Conservation (phyloP, 225 moss, liverwort and hornwort genomes). For the Antitrichia curtipendula region DNA sequence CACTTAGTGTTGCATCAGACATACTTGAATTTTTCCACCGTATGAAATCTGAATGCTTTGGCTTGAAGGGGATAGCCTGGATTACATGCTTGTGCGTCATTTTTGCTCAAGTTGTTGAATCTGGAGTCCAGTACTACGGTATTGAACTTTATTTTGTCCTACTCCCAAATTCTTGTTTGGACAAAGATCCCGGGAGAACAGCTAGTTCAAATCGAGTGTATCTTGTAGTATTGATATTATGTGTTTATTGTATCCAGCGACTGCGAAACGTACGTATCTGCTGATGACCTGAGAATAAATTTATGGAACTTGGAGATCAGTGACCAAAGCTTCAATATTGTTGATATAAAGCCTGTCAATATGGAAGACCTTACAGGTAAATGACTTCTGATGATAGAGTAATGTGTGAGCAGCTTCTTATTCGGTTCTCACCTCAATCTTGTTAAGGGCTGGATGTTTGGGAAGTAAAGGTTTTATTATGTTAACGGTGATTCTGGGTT, state of each 20-base stretch:
- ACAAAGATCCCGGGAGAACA: background rate
- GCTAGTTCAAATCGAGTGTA: background rate
- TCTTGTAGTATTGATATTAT: background rate
- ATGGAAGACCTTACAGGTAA: constrained; percentile 99
- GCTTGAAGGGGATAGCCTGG: background rate
- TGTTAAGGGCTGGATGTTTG: background rate
- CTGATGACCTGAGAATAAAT: constrained; percentile 97
- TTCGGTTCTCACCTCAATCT: background rate
- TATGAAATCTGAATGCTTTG: background rate
- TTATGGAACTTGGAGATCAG: constrained; percentile 97
- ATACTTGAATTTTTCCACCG: background rate
- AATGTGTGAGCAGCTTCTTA: background rate
- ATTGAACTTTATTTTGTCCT: background rate
- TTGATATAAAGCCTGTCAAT: constrained; percentile 98
- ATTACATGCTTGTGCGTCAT: background rate
- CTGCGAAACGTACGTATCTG: constrained; percentile 94
- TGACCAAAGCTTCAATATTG: constrained; percentile 99
- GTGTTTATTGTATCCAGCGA: constrained; percentile 34
- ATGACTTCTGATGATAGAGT: background rate
- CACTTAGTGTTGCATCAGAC: background rate
- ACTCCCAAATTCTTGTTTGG: background rate
- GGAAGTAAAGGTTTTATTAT: background rate
- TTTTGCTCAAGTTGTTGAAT: background rate
- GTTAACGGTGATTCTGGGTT: background rate
- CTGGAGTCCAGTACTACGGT: background rate